A percentile compares a stretch with the other conserved stretches of the same genome.
phyloP scores from a whole-genome alignment of 75 land plant species.

The Cupressus sempervirens region DNA sequence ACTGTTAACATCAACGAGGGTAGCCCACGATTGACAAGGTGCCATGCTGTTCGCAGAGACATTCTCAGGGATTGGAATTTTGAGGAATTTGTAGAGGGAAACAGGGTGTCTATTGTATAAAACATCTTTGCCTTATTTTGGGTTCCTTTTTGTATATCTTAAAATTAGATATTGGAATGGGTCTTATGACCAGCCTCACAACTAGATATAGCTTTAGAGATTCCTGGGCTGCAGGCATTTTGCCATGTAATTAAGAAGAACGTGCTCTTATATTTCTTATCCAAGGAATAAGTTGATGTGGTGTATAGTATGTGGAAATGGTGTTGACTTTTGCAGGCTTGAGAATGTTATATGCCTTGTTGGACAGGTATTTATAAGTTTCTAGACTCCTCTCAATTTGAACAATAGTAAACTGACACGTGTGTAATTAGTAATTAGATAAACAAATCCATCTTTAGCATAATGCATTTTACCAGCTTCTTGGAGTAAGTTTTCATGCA shows the following conservation, averaged over 20 bases:
- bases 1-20: neutral
- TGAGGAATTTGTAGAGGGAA: constrained; percentile 16
- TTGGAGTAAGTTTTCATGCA: neutral
- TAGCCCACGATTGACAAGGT: constrained; percentile 16
- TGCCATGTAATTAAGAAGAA: neutral
- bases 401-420: neutral
- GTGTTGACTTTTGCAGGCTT: neutral
- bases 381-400: neutral
- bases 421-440: neutral
- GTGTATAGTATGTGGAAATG: neutral
- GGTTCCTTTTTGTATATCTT: neutral
- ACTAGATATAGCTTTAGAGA: neutral
- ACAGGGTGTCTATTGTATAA: constrained; percentile 2
- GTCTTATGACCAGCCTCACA: neutral
- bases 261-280: neutral
- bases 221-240: neutral
- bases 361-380: neutral
- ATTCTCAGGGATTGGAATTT: constrained; percentile 22
- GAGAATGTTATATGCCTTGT: neutral
- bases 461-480: neutral
- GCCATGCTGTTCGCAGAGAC: constrained; percentile 20
- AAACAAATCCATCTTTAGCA: neutral
- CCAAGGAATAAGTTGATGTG: neutral
- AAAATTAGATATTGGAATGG: neutral
- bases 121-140: neutral